Percentiles rank a stretch among this genome's conserved stretches.
These are phyloP conservation scores for Tetrapisispora nanseiensis DNA, from an alignment of 805 yeast genomes.

Conservation along the genomic window DNA sequence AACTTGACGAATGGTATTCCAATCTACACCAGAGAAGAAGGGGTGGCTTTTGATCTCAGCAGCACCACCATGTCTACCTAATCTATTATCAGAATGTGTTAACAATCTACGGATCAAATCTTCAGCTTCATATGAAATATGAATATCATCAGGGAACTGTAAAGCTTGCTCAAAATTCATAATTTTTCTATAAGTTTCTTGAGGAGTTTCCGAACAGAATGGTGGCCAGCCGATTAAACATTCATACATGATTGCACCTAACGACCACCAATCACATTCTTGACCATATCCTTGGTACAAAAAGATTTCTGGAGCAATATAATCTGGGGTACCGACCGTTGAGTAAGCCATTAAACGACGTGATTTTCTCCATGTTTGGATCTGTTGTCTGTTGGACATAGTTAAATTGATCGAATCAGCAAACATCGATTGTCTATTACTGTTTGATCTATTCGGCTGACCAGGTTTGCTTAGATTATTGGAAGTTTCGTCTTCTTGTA, in stretches of 20 bases:
- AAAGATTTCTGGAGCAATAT: conserved; percentile 91
- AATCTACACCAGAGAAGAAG: conserved; percentile 90
- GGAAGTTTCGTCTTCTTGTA: conserved; percentile 49
- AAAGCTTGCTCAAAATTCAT: conserved; percentile 84
- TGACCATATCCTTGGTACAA: conserved; percentile 91
- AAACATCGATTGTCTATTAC: conserved; percentile 66
- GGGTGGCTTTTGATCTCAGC: conserved; percentile 85
- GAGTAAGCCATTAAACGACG: conserved; percentile 91
- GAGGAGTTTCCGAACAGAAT: conserved; percentile 89
- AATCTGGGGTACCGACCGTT: conserved; percentile 94
- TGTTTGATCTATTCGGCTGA: conserved; percentile 21
- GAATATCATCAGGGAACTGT: conserved; percentile 85
- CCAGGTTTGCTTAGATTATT: conserved; percentile 30
- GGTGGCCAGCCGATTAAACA: conserved; percentile 97
- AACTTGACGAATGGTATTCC: conserved; percentile 80
- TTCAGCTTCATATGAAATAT: conserved; percentile 79
- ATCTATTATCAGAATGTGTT: conserved; percentile 67
- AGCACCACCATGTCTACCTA: conserved; percentile 88
- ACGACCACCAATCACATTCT: conserved; percentile 97
- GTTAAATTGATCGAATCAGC: conserved; percentile 93
- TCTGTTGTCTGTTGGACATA: conserved; percentile 87
- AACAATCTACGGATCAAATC: conserved; percentile 71
- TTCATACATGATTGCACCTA: conserved; percentile 95
- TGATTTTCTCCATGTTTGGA: conserved; percentile 92
- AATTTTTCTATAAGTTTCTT: conserved; percentile 85